Evolutionary conservation across 768 basidiomycete species (phyloP), one percentile per base, ranked within the genome.

Genomic region (Tylopilus rubrobrunneus): DNA sequence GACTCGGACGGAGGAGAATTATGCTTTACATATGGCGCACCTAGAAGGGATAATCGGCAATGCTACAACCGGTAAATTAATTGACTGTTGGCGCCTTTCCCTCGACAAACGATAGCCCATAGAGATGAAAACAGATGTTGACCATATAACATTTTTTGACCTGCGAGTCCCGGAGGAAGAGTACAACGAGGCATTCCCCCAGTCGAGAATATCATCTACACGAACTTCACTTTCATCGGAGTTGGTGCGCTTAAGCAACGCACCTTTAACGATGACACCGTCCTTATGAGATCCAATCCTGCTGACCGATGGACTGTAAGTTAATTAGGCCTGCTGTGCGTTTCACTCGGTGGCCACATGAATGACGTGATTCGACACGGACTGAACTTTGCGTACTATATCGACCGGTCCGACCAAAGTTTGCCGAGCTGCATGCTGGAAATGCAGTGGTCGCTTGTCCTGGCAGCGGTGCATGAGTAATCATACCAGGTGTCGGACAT

Each of bases 281-380:
- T 54, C 57, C 33, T 58, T 62, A 62, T 57, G 57, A 51, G 53
- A 58, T 54, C 47, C 40, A 51, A 52, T 46, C 62, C 7, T 56
- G 62, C 55, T 62, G 57, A 59, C 56, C 27, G 36, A 59, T 55
- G 47, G 34, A 53, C 9, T 34, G 11, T 12, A 34, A 56, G 53
- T 52, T 55, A 55, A 62, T 53, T 12, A 19, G 37, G 45, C 37
- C 21, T 60, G 57, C 59, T 58, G 59, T 59, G 56, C 41, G 17
- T 52, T 52, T 49, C 53, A 44, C 51, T 49, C 49, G 46, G 60
- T 52, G 51, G 59, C 14, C 55, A 58, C 60, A 56, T 59, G 55
- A 58, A 68, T 67, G 65, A 69, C 65, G 67, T 67, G 59, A 67
- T 67, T 52, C n/a, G 40, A 36, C 37, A 64, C 51, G 49, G 55